Percentiles rank a stretch among this genome's conserved stretches.
These are phyloP conservation scores for Raddia guianensis DNA, from an alignment of 176 grass and related monocot genomes.

Conservation along the genomic window DNA sequence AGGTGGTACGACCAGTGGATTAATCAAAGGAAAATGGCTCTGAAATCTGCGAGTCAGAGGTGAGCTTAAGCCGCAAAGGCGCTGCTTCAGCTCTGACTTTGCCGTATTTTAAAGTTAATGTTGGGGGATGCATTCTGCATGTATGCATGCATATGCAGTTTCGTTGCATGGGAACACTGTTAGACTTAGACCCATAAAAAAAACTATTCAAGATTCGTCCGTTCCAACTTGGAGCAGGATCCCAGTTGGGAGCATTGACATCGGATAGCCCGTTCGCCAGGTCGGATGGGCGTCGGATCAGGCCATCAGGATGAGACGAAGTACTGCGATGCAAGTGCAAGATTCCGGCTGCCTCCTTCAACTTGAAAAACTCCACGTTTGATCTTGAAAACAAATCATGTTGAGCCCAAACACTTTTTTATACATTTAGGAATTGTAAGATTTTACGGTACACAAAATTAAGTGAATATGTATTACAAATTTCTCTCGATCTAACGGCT, in stretches of 20 bases:
- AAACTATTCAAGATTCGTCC: not conserved
- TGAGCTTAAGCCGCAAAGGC: not conserved
- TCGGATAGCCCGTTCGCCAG: not conserved
- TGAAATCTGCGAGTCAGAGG: conserved; percentile 28
- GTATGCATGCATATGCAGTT: not conserved
- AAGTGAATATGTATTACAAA: too few species aligned
- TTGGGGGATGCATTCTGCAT: not conserved
- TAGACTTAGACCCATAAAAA: not conserved
- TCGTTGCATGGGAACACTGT: not conserved
- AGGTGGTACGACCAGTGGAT: not conserved
- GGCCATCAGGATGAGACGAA: not conserved
- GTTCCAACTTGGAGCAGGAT: not conserved
- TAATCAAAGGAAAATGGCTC: not conserved
- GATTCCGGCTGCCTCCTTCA: conserved; percentile 7
- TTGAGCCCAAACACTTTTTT: too few species aligned
- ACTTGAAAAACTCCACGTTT: not conserved
- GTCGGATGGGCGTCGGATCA: conserved; percentile 6
- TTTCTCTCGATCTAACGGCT: too few species aligned
- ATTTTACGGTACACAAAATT: too few species aligned
- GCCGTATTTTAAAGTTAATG: not conserved
- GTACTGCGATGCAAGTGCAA: not conserved
- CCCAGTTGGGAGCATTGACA: not conserved
- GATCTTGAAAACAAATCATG: not conserved
- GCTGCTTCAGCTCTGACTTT: conserved; percentile 35
- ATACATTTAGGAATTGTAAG: too few species aligned